These are phyloP conservation scores for Capsicum rhomboideum DNA, from an alignment of 257 asterid species.

Conservation along the genomic window DNA sequence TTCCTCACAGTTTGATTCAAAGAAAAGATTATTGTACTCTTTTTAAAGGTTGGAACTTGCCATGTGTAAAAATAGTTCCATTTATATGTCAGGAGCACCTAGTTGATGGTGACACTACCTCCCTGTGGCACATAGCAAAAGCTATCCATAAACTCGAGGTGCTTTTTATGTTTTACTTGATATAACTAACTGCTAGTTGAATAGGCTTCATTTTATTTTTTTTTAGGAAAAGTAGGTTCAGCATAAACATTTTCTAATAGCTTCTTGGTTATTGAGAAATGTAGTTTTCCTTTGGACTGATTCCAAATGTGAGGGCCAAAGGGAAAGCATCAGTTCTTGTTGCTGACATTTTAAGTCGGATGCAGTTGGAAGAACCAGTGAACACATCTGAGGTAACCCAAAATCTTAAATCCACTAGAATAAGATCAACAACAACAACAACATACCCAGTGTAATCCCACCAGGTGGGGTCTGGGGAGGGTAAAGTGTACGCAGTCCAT, in stretches of 20 bases:
- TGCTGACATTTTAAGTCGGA: conserved; percentile 79
- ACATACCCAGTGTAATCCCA: too few relatives aligned
- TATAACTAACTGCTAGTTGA: background rate
- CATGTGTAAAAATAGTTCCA: conserved; percentile 20
- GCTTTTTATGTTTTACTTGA: background rate
- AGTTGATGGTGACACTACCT: conserved; percentile 85
- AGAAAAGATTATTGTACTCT: background rate
- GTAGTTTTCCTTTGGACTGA: conserved; percentile 82
- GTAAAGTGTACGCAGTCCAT: too few relatives aligned
- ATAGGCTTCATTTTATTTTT: background rate
- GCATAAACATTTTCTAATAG: conserved; percentile 1
- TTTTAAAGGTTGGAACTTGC: conserved; percentile 3
- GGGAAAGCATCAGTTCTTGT: conserved; percentile 84
- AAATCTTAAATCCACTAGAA: background rate
- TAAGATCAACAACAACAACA: too few relatives aligned
- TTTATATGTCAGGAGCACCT: conserved; percentile 51
- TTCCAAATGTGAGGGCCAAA: conserved; percentile 95
- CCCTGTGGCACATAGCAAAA: conserved; percentile 95
- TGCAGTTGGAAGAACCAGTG: conserved; percentile 95
- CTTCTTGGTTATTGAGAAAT: conserved; percentile 14
- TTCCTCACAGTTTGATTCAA: background rate
- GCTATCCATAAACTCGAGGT: conserved; percentile 95
- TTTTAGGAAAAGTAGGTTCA: background rate
- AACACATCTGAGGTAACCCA: conserved; percentile 56
- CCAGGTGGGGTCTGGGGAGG: too few relatives aligned